Percentiles rank a stretch among this genome's conserved stretches.
These are phyloP conservation scores for Malus hybrid DNA, from an alignment of 331 rosid species.

Conservation along the genomic window DNA sequence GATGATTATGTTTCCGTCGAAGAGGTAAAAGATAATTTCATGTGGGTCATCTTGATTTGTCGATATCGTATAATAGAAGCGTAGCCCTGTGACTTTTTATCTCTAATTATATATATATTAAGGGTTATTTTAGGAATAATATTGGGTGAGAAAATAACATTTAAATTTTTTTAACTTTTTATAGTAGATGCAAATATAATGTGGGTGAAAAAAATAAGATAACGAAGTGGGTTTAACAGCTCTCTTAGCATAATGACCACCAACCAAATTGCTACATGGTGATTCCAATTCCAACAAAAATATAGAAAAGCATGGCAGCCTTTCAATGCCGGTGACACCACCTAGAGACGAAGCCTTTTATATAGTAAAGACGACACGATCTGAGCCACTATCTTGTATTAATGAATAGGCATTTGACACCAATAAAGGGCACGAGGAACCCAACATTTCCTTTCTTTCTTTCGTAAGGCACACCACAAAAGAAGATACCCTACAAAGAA, in stretches of 20 bases:
- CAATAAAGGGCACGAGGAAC: constrained; percentile 21
- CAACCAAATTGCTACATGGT: neutral
- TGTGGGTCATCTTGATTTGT: no score
- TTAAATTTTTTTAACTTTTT: no score
- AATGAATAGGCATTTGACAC: constrained; percentile 34
- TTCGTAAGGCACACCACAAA: constrained; percentile 14
- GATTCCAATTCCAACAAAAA: neutral
- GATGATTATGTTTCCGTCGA: no score
- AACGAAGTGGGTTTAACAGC: no score
- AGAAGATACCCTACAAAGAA: constrained; percentile 33
- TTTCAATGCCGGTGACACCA: constrained; percentile 26
- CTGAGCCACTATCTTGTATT: constrained; percentile 23
- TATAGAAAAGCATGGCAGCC: neutral
- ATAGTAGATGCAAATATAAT: no score
- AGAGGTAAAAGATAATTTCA: no score
- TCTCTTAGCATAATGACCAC: neutral
- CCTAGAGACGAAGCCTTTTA: constrained; percentile 11
- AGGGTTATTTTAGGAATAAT: no score
- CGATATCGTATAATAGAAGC: no score
- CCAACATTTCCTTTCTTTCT: constrained; percentile 16
- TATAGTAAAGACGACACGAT: constrained; percentile 21
- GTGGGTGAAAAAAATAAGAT: no score
- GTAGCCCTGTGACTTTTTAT: no score
- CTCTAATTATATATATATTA: no score
- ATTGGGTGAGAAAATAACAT: no score